Evolutionary conservation across 177 flowering plant species (phyloP).

Genomic region (Tripterygium wilfordii): DNA sequence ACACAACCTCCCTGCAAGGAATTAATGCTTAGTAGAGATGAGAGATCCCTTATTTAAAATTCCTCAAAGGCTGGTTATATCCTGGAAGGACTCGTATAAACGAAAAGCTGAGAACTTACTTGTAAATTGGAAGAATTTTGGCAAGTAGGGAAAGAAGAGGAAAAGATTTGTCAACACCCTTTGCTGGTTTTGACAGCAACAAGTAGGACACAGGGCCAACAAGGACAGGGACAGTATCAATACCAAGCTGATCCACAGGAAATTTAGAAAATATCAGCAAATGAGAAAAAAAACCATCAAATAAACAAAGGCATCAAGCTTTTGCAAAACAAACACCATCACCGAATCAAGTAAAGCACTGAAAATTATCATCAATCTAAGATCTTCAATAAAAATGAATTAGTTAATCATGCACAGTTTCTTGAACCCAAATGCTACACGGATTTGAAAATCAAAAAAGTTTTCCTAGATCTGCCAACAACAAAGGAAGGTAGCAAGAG

Average conservation of each 20-base stretch:
- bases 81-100: too few species aligned
- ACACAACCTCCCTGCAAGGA: slow-evolving; percentile 50
- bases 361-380: too few species aligned
- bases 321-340: too few species aligned
- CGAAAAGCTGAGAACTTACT: slow-evolving; percentile 13
- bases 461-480: too few species aligned
- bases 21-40: too few species aligned
- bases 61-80: background rate
- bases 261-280: background rate
- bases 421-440: too few species aligned
- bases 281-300: background rate
- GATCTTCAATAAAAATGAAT: too few species aligned
- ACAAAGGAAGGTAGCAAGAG: too few species aligned
- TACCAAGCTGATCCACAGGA: slow-evolving; percentile 28
- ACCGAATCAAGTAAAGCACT: too few species aligned
- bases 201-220: slow-evolving; percentile 45
- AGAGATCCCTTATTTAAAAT: background rate
- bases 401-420: too few species aligned
- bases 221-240: slow-evolving; percentile 38
- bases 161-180: slow-evolving; percentile 40
- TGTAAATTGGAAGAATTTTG: slow-evolving; percentile 31
- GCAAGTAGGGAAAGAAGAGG: slow-evolving; percentile 31
- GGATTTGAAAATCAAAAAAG: too few species aligned
- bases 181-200: slow-evolving; percentile 41
- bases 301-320: too few species aligned